Evolutionary conservation across 1,284 basidiomycete species (phyloP).

Genomic region (Sporisorium scitamineum): DNA sequence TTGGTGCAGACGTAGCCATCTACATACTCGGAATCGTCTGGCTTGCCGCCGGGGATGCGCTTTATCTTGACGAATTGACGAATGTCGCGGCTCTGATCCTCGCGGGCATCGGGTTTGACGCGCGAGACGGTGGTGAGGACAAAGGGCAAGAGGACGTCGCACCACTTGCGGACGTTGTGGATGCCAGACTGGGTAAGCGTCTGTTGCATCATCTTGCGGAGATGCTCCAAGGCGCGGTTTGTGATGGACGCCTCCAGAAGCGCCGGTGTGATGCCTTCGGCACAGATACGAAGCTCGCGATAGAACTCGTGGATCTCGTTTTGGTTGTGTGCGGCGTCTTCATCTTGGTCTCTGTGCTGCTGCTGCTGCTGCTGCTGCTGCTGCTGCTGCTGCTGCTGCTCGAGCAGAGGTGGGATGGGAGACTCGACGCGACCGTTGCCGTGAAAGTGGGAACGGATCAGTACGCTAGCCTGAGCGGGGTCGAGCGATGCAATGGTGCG

Average conservation of each 20-base stretch:
- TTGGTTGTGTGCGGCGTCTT: slow-evolving; percentile 14
- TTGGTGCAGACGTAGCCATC: slow-evolving; percentile 97
- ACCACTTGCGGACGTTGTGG: slow-evolving; percentile 56
- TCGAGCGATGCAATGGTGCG: slow-evolving; percentile 48
- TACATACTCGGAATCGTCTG: slow-evolving; percentile 93
- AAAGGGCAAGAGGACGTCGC: slow-evolving; percentile 59
- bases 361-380: slow-evolving; percentile 4
- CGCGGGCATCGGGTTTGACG: slow-evolving; percentile 69
- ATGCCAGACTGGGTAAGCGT: slow-evolving; percentile 52
- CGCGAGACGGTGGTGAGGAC: slow-evolving; percentile 59
- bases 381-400: background rate
- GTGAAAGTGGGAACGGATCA: slow-evolving; percentile 42
- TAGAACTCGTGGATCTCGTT: slow-evolving; percentile 40
- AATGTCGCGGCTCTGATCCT: slow-evolving; percentile 88
- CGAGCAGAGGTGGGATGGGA: slow-evolving; percentile 16
- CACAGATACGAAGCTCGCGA: slow-evolving; percentile 44
- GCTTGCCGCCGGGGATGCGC: slow-evolving; percentile 93
- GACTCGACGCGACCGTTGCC: slow-evolving; percentile 31
- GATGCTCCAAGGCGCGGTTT: slow-evolving; percentile 46
- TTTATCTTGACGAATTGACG: slow-evolving; percentile 97
- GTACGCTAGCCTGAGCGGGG: slow-evolving; percentile 36
- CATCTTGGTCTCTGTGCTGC: slow-evolving; percentile 3
- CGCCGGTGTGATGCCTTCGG: slow-evolving; percentile 47
- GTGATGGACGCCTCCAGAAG: slow-evolving; percentile 50
- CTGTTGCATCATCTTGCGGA: slow-evolving; percentile 63